Percentiles rank a stretch among this genome's conserved stretches.
phyloP scores from a whole-genome alignment of 1,139 yeast genomes.

The Suhomyces ambrosiae region DNA sequence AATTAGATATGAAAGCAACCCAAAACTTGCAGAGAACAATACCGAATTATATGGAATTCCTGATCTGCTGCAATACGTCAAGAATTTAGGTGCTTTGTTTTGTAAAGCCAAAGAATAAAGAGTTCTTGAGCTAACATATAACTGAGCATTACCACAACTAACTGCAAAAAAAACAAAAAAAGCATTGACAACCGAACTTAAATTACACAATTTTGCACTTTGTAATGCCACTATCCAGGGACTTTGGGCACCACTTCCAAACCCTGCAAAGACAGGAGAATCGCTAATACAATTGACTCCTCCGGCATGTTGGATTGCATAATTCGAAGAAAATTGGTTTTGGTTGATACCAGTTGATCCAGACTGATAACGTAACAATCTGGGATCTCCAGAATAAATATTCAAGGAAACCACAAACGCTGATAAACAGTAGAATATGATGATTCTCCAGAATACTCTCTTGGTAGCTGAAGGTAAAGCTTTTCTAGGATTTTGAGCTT shows the following conservation, averaged over 20 bases:
- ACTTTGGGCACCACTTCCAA: conserved; percentile 62
- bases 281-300: conserved; percentile 39
- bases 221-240: conserved; percentile 85
- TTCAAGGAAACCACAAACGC: conserved; percentile 73
- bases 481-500: conserved; percentile 77
- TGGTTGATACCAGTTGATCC: conserved; percentile 36
- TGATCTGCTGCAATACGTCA: conserved; percentile 58
- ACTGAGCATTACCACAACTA: conserved; percentile 74
- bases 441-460: conserved; percentile 71
- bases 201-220: conserved; percentile 62
- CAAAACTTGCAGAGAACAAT: conserved; percentile 60
- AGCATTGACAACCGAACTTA: conserved; percentile 65
- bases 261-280: conserved; percentile 47
- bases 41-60: conserved; percentile 81
- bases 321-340: conserved; percentile 27
- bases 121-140: conserved; percentile 80
- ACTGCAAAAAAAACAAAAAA: conserved; percentile 74
- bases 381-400: conserved; percentile 74
- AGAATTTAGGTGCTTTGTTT: conserved; percentile 63
- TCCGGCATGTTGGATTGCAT: conserved; percentile 43
- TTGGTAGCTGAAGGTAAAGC: conserved; percentile 79
- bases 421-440: conserved; percentile 67
- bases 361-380: conserved; percentile 56
- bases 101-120: conserved; percentile 73
- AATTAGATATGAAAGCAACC: conserved; percentile 60